phyloP scores from a whole-genome alignment of 1,284 basidiomycete species.

The Neonothopanus nambi region DNA sequence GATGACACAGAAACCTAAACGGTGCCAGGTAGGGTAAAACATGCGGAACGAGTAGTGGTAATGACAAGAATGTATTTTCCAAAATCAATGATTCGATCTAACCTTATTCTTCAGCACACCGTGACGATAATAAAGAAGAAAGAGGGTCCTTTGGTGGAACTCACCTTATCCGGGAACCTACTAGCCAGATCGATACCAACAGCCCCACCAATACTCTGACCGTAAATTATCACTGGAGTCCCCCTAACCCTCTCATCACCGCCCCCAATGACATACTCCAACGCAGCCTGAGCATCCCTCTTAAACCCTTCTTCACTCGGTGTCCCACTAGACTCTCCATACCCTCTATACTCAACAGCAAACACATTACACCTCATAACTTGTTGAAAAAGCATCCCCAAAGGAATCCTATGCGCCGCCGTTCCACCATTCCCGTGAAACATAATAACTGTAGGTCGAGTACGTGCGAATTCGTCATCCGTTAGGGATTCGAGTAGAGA shows the following conservation, averaged over 20 bases:
- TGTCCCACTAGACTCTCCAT: slow-evolving; percentile 80
- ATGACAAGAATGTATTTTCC: slow-evolving; percentile 91
- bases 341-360: slow-evolving; percentile 90
- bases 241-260: slow-evolving; percentile 68
- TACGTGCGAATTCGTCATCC: slow-evolving; percentile 48
- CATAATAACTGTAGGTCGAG: slow-evolving; percentile 82
- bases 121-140: slow-evolving; percentile 3
- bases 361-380: slow-evolving; percentile 88
- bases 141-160: slow-evolving; percentile 9
- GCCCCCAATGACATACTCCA: slow-evolving; percentile 66
- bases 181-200: slow-evolving; percentile 89
- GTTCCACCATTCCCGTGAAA: slow-evolving; percentile 91
- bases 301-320: slow-evolving; percentile 84
- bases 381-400: slow-evolving; percentile 84
- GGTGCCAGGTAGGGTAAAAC: slow-evolving; percentile 79
- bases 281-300: slow-evolving; percentile 78
- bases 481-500: not conserved
- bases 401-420: slow-evolving; percentile 84
- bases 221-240: slow-evolving; percentile 81
- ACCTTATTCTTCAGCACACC: slow-evolving; percentile 1
- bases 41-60: slow-evolving; percentile 78
- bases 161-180: slow-evolving; percentile 71
- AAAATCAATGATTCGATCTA: slow-evolving; percentile 81
- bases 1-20: slow-evolving; percentile 82
- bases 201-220: slow-evolving; percentile 96